Conservation (phyloP, 495 filamentous ascomycete genomes). For the Xylaria curta region DNA sequence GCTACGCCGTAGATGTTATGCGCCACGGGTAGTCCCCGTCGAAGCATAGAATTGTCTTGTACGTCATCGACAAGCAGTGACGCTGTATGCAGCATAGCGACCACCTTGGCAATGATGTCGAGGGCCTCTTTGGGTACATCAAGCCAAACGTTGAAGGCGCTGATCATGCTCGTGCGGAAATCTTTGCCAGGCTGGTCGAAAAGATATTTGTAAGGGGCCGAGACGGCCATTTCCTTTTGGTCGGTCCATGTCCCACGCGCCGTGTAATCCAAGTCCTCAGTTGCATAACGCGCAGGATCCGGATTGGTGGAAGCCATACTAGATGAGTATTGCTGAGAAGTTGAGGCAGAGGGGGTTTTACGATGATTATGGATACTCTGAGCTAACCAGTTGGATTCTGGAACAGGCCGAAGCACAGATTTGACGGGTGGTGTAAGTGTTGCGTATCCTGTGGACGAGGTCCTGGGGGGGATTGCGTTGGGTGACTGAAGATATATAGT, state of each 20-base stretch:
- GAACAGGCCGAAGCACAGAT: conserved; percentile 59
- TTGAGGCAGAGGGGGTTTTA: conserved; percentile 42
- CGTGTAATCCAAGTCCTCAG: conserved; percentile 51
- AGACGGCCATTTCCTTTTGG: conserved; percentile 78
- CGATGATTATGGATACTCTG: conserved; percentile 42
- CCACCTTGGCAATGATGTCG: conserved; percentile 82
- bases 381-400: conserved; percentile 63
- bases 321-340: conserved; percentile 26
- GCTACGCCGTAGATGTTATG: conserved; percentile 94
- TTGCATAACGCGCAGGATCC: conserved; percentile 54
- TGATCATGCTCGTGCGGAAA: conserved; percentile 81
- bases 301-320: conserved; percentile 43
- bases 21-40: conserved; percentile 88
- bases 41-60: conserved; percentile 81
- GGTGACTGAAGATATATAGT: conserved; percentile 60
- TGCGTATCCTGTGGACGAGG: conserved; percentile 63
- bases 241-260: conserved; percentile 63
- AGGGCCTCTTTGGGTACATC: conserved; percentile 80
- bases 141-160: conserved; percentile 90
- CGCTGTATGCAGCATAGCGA: conserved; percentile 93
- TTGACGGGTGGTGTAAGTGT: conserved; percentile 47
- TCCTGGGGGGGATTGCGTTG: conserved; percentile 74
- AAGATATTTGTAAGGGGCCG: conserved; percentile 90
- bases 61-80: conserved; percentile 94
- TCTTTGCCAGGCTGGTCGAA: conserved; percentile 88